Conservation (phyloP, 495 filamentous ascomycete species). For the Glonium stellatum region DNA sequence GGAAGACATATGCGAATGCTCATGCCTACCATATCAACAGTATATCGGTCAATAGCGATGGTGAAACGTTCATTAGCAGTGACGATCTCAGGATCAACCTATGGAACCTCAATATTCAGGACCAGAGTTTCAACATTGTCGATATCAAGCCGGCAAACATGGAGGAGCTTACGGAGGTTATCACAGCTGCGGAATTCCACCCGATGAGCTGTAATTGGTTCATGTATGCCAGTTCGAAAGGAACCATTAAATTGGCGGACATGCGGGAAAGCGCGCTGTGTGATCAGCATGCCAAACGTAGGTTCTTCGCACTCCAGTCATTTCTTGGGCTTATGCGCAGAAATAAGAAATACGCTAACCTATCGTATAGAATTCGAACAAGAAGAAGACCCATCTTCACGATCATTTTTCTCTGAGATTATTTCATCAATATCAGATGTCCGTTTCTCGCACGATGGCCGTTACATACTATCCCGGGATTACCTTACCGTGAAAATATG, state of each 20-base stretch:
- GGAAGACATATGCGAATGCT: slow-evolving; percentile 93
- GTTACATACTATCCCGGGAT: slow-evolving; percentile 95
- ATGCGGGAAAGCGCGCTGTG: slow-evolving; percentile 96
- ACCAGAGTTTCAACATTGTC: slow-evolving; percentile 99
- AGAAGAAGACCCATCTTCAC: slow-evolving; percentile 96
- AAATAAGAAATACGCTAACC: slow-evolving; percentile 11
- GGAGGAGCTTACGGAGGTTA: slow-evolving; percentile 98
- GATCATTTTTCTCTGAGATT: slow-evolving; percentile 99
- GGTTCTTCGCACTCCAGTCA: slow-evolving; percentile 31
- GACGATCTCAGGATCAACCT: slow-evolving; percentile 96
- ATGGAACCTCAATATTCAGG: slow-evolving; percentile 98
- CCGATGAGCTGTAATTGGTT: slow-evolving; percentile 98
- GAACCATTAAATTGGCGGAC: slow-evolving; percentile 96
- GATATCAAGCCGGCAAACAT: slow-evolving; percentile 99
- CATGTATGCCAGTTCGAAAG: slow-evolving; percentile 99
- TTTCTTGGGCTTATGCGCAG: neutral
- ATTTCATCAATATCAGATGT: slow-evolving; percentile 99
- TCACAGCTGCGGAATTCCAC: slow-evolving; percentile 97
- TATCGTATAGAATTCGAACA: slow-evolving; percentile 82
- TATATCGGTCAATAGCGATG: slow-evolving; percentile 98
- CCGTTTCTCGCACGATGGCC: slow-evolving; percentile 89
- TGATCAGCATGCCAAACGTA: slow-evolving; percentile 92
- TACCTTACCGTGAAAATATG: slow-evolving; percentile 99
- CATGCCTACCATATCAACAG: slow-evolving; percentile 99
- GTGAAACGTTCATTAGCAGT: slow-evolving; percentile 97